These are phyloP conservation scores for Nepenthes alata DNA, from an alignment of 179 eudicot species.

Conservation along the genomic window DNA sequence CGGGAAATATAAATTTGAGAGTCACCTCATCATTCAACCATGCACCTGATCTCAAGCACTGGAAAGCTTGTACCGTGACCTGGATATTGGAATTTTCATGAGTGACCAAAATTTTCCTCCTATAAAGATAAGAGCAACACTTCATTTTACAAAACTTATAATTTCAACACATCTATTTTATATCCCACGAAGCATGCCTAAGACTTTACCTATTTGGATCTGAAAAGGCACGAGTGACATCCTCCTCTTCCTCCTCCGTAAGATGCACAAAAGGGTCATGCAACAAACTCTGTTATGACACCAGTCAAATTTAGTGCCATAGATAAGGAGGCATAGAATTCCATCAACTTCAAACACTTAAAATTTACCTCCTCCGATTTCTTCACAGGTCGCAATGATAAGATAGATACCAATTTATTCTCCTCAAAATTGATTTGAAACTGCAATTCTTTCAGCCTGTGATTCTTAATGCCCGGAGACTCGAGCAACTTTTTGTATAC, in stretches of 20 bases:
- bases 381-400: conserved; percentile 18
- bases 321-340: not conserved
- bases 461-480: conserved; percentile 20
- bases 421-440: conserved; percentile 23
- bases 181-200: conserved; percentile 6
- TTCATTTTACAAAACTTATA: not conserved
- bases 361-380: conserved; percentile 22
- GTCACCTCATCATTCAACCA: conserved; percentile 95
- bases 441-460: conserved; percentile 17
- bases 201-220: conserved; percentile 34
- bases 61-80: conserved; percentile 62
- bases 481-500: conserved; percentile 31
- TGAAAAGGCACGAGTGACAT: conserved; percentile 48
- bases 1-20: not conserved
- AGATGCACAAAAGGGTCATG: conserved; percentile 53
- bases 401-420: not conserved
- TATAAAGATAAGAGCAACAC: conserved; percentile 9
- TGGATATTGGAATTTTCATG: conserved; percentile 78
- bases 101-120: conserved; percentile 55
- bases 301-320: not conserved
- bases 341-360: not conserved
- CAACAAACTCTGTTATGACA: conserved; percentile 12
- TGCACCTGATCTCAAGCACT: conserved; percentile 62
- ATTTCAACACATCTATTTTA: conserved; percentile 3
- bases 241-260: conserved; percentile 49